phyloP scores from a whole-genome alignment of 192 early-diverging fungal genomes.

The Mortierella antarctica region DNA sequence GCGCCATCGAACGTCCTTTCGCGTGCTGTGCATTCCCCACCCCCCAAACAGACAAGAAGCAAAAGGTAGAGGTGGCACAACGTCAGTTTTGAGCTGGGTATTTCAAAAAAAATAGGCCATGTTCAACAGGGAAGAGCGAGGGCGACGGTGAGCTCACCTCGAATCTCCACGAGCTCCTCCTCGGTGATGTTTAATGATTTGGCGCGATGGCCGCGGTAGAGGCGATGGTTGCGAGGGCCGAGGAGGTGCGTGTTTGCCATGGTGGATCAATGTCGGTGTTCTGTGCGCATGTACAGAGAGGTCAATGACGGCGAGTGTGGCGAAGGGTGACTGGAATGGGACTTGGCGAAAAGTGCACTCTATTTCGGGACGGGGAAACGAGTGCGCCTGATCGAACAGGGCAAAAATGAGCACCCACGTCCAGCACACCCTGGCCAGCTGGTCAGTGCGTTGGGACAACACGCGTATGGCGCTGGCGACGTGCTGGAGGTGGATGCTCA shows the following conservation, averaged over 20 bases:
- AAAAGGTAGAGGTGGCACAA: background rate
- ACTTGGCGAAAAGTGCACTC: too few species aligned
- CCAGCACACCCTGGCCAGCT: too few species aligned
- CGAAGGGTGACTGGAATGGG: too few species aligned
- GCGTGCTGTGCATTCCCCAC: constrained; percentile 54
- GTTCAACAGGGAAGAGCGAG: background rate
- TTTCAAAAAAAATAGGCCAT: background rate
- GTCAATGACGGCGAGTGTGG: too few species aligned
- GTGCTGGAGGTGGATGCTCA: too few species aligned
- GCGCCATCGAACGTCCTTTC: constrained; percentile 72
- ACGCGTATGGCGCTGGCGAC: too few species aligned
- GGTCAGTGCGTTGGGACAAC: too few species aligned
- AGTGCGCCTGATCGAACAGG: too few species aligned
- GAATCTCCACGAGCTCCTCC: constrained; percentile 59
- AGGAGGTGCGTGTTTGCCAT: constrained; percentile 1
- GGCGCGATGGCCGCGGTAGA: constrained; percentile 62
- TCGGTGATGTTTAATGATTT: constrained; percentile 58
- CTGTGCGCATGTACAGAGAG: too few species aligned
- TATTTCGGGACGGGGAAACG: too few species aligned
- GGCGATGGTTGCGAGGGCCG: constrained; percentile 19
- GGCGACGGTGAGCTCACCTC: constrained; percentile 38
- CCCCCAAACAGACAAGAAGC: background rate
- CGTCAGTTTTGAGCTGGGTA: background rate
- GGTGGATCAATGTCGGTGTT: background rate
- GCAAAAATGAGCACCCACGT: too few species aligned